These are phyloP conservation scores for Globisporangium solare DNA, from an alignment of 352 stramenopile genomes.

Conservation along the genomic window DNA sequence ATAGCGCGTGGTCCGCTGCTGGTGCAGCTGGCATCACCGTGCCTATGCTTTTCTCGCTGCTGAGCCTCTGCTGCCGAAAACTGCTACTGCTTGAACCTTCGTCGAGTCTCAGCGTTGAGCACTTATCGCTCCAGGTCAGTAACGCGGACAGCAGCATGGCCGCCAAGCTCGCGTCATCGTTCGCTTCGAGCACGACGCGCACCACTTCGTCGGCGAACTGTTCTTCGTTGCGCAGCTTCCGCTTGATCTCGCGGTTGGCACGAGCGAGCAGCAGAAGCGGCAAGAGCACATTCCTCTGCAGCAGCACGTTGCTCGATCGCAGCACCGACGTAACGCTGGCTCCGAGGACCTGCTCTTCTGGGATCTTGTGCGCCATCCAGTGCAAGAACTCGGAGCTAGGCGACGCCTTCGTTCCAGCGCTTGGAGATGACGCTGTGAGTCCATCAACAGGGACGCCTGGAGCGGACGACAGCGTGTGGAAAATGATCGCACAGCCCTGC, in stretches of 20 bases:
- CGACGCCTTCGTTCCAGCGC: neutral
- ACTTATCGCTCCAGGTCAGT: conserved; percentile 10
- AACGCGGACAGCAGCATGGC: conserved; percentile 6
- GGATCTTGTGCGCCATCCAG: conserved; percentile 6
- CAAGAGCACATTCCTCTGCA: conserved; percentile 14
- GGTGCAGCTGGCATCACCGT: neutral
- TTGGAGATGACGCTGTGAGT: no score
- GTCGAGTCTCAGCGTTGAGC: conserved; percentile 8
- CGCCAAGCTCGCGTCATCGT: conserved; percentile 8
- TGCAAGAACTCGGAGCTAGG: neutral
- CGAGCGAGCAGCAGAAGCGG: conserved; percentile 5
- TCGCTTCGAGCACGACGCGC: conserved; percentile 1
- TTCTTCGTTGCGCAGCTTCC: neutral
- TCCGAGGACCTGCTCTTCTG: neutral
- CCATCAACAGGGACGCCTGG: no score
- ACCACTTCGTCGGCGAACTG: conserved; percentile 7
- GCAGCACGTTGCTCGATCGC: conserved; percentile 12
- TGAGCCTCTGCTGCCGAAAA: conserved; percentile 1
- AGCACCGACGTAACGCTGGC: conserved; percentile 2
- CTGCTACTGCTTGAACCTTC: conserved; percentile 1
- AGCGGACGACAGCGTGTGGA: neutral
- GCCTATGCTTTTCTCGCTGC: neutral
- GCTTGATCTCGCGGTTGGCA: neutral
- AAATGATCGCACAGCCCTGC: conserved; percentile 8
- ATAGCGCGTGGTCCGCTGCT: neutral